Evolutionary conservation across 1,139 yeast species (phyloP), one percentile per base, ranked within the genome.

Genomic region (Scheffersomyces illinoinensis): DNA sequence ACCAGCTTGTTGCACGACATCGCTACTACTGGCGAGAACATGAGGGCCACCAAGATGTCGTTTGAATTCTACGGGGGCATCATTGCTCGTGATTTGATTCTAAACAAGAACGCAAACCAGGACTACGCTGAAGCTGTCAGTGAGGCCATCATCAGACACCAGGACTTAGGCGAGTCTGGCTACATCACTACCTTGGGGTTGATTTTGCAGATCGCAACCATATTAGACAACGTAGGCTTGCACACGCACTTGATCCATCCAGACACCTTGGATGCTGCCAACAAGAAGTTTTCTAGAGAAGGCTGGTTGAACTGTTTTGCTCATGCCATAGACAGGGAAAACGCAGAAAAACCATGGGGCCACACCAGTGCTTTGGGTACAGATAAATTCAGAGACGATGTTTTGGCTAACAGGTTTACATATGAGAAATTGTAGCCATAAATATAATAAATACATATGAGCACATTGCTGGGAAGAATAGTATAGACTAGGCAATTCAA

Each of bases 51-150:
- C 47, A 75, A 76, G 59, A 66, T 76, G 70, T 76, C 80, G 26
- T 76, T 76, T 64, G 81, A 76, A 60, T 75, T 75, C 58, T 76
- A 72, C 59, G 81, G 81, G 4, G 81, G 80, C 3, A 61, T 76
- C 18, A 55, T 76, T 51, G 69, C 79, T 3, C 63, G 76, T 19
- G 77, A 75, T 18, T 66, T 75, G 61, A 61, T 76, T 1, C 63
- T 71, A 53, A 56, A 68, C 24, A 64, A 69, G 43, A 69, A 77
- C 7, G 71, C 70, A 8, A 61, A 75, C 60, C 61, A 65, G 51
- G 76, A 72, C 53, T 75, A 66, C 56, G 79, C 81, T 2, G 81
- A 76, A 57, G 80, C 80, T 1, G 80, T 76, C 3, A 66, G 75
- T 47, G 81, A 76, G 64, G 80, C 81, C 18, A 74, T 76, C 43